Evolutionary conservation across 768 basidiomycete species (phyloP).

Genomic region (Mycena filopes): DNA sequence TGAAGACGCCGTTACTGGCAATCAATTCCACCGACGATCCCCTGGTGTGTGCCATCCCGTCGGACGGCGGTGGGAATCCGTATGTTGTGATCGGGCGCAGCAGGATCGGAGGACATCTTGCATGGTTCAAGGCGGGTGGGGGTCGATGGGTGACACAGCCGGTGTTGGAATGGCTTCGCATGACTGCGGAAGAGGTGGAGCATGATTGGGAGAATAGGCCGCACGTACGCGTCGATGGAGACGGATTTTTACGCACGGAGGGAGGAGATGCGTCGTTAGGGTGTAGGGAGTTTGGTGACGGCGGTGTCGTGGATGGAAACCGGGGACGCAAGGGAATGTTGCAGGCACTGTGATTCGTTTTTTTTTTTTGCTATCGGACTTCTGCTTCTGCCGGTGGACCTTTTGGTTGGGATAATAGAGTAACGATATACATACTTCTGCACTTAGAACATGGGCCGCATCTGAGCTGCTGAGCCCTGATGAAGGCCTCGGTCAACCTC

Average conservation of each 20-base stretch:
- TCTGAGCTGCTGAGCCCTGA: too few species aligned
- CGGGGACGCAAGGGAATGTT: background rate
- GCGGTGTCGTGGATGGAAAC: slow-evolving; percentile 11
- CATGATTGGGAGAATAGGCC: background rate
- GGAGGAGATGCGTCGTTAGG: slow-evolving; percentile 4
- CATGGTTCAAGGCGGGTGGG: slow-evolving; percentile 8
- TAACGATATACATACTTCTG: too few species aligned
- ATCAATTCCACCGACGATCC: slow-evolving; percentile 21
- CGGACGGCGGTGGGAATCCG: background rate
- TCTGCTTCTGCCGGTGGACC: too few species aligned
- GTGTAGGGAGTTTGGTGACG: slow-evolving; percentile 6
- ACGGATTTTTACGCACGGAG: background rate
- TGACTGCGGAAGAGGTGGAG: background rate
- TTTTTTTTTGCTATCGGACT: too few species aligned
- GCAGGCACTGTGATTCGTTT: background rate
- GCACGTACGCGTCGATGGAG: slow-evolving; percentile 1
- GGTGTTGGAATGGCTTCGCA: slow-evolving; percentile 1
- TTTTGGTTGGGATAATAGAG: too few species aligned
- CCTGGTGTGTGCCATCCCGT: slow-evolving; percentile 3
- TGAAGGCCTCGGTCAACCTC: too few species aligned
- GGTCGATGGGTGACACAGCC: slow-evolving; percentile 15
- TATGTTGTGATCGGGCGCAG: slow-evolving; percentile 10
- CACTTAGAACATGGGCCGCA: too few species aligned
- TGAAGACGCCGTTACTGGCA: slow-evolving; percentile 1
- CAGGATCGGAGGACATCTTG: slow-evolving; percentile 10